A percentile compares a stretch with the other conserved stretches of the same genome.
These are phyloP conservation scores for Ustilago vetiveriae DNA, from an alignment of 1,284 basidiomycete genomes.

Conservation along the genomic window DNA sequence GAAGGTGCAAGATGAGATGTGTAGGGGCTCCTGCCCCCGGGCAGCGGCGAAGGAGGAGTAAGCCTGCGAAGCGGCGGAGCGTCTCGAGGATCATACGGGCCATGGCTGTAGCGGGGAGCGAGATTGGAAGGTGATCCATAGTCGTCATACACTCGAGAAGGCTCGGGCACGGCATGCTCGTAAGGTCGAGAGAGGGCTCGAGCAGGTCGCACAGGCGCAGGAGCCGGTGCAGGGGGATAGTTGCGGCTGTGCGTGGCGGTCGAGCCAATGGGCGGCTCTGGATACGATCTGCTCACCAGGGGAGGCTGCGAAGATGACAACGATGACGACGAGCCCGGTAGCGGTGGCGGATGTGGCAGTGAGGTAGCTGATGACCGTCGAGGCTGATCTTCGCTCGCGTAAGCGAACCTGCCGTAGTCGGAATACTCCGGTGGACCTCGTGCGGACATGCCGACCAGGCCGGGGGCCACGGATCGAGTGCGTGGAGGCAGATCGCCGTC, in stretches of 20 bases:
- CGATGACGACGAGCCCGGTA: no score
- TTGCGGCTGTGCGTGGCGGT: constrained; percentile 5
- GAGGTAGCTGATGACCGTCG: constrained; percentile 9
- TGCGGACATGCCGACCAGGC: constrained; percentile 4
- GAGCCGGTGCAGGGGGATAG: constrained; percentile 13
- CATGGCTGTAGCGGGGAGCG: constrained; percentile 12
- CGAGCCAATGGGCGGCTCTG: not conserved
- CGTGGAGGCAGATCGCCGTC: constrained; percentile 14
- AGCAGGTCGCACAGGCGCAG: constrained; percentile 6
- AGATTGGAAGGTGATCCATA: constrained; percentile 2
- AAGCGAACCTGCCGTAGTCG: constrained; percentile 10
- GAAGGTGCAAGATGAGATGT: constrained; percentile 2
- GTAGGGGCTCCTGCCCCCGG: not conserved
- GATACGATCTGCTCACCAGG: not conserved
- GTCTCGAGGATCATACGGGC: constrained; percentile 19
- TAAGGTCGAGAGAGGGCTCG: constrained; percentile 10
- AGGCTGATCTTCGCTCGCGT: constrained; percentile 16
- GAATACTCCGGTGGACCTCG: constrained; percentile 10
- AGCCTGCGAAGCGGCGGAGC: not conserved
- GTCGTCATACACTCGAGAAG: constrained; percentile 11
- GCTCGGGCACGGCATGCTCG: constrained; percentile 1
- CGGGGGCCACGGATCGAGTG: constrained; percentile 4
- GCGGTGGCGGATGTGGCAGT: not conserved
- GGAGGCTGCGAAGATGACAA: constrained; percentile 4
- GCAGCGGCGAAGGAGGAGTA: constrained; percentile 8